A percentile compares a stretch with the other conserved stretches of the same genome.
Evolutionary conservation across 2,329 filamentous ascomycete genomes (phyloP).

Genomic region (Fusarium fujikuroi): DNA sequence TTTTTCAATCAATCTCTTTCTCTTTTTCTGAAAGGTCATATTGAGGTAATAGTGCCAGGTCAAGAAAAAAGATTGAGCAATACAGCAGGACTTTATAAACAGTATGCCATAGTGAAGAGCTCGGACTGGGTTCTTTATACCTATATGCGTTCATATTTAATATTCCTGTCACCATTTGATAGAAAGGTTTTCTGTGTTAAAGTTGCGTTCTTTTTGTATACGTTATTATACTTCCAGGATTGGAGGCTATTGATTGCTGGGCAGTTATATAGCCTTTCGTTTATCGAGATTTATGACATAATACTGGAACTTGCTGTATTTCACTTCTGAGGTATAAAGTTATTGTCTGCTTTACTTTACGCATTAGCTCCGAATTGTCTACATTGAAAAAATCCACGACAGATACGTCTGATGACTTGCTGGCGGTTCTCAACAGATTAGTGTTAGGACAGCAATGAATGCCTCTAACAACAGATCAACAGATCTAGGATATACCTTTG

Average conservation of each 20-base stretch:
- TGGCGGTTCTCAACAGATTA: background rate
- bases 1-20: background rate
- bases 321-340: background rate
- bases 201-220: background rate
- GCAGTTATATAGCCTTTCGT: rapidly evolving
- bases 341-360: background rate
- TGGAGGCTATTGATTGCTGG: background rate
- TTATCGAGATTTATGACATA: background rate
- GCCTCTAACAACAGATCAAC: too few species aligned
- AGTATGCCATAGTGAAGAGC: rapidly evolving
- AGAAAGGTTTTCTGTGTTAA: too few species aligned
- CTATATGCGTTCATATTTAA: rapidly evolving
- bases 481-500: rapidly evolving
- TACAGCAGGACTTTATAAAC: background rate
- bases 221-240: background rate
- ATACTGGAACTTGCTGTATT: background rate
- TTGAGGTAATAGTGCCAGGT: background rate
- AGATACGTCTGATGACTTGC: too few species aligned
- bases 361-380: too few species aligned
- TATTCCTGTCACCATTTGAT: rapidly evolving
- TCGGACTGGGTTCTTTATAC: background rate
- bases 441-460: background rate
- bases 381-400: too few species aligned
- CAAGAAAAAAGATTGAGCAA: background rate
- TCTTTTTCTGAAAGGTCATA: too few species aligned